Conservation (phyloP, 164 flowering plant species). For the Berberis vulgaris region DNA sequence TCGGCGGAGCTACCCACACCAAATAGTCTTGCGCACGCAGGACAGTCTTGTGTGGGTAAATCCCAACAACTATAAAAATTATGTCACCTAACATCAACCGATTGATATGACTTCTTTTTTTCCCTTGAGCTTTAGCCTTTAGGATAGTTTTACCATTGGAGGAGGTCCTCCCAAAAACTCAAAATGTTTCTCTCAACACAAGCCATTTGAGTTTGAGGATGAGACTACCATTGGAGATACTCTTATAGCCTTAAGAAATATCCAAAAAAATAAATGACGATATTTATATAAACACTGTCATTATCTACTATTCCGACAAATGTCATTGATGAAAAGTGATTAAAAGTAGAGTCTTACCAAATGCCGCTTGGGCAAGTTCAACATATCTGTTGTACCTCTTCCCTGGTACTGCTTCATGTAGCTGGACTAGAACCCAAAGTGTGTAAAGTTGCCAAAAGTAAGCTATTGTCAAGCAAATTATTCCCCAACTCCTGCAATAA, state of each 20-base stretch:
- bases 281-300: too few relatives aligned
- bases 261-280: too few relatives aligned
- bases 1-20: too few relatives aligned
- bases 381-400: conserved; percentile 96
- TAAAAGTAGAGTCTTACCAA: conserved; percentile 42
- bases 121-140: not conserved
- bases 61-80: too few relatives aligned
- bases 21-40: too few relatives aligned
- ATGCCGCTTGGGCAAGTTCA: conserved; percentile 97
- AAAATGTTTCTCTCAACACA: too few relatives aligned
- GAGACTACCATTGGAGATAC: too few relatives aligned
- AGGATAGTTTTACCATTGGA: not conserved
- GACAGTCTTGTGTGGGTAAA: too few relatives aligned
- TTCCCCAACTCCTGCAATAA: conserved; percentile 91
- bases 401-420: conserved; percentile 99
- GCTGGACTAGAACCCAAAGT: conserved; percentile 84
- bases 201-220: too few relatives aligned
- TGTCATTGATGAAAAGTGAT: not conserved
- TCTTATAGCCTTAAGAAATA: too few relatives aligned
- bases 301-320: not conserved
- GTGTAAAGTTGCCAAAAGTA: conserved; percentile 97
- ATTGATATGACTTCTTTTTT: not conserved
- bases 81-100: not conserved
- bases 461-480: conserved; percentile 71
- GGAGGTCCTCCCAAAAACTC: too few relatives aligned